Evolutionary conservation across 2,329 filamentous ascomycete genomes (phyloP), one percentile per base, ranked within the genome.

Genomic region (Penicillium janthinellum): DNA sequence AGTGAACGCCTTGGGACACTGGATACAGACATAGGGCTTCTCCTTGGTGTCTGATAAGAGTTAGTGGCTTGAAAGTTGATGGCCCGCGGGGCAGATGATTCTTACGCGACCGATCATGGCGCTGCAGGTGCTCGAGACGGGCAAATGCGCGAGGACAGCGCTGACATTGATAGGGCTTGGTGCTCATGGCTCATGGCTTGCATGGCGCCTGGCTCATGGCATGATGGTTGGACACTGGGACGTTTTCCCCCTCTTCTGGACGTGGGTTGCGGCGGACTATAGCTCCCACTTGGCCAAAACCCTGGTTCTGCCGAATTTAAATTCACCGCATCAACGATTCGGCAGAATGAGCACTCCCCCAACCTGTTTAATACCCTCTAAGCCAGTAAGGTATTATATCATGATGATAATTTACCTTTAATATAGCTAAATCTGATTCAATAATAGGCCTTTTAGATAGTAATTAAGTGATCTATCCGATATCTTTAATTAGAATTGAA

Each of bases 51-150:
- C 73, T 75, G 50, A 28, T 35, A 41, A 49, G 47, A n/a, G 41
- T 63, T 52, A 66, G 60, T 52, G 41, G 39, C n/a, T 17, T 17
- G 17, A 25, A 39, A 52, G 14, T 44, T 31, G 39, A 22, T 28
- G 20, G 4, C 1, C 10, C 28, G n/a, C 37, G 22, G 25, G 39
- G 17, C 25, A 37, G 20, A 60, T 5, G 53, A 17, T 22, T 35
- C 67, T 42, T 70, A 75, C 72, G 73, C 37, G 73, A 74, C 45
- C 73, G 71, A 60, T 75, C 71, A 57, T 75, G 72, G 10, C 72
- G 68, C 66, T 75, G 73, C 22, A 75, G 66, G 70, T 75, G 73
- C 57, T 75, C 73, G 41, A 74, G 55, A 11, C 73, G 71, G 28
- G 72, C 71, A 58, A 75, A 75, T 12, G 68, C 57, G 45, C 68